Base-by-base conservation (phyloP, 2,329 filamentous ascomycete species). In the Colletotrichum falcatum region DNA sequence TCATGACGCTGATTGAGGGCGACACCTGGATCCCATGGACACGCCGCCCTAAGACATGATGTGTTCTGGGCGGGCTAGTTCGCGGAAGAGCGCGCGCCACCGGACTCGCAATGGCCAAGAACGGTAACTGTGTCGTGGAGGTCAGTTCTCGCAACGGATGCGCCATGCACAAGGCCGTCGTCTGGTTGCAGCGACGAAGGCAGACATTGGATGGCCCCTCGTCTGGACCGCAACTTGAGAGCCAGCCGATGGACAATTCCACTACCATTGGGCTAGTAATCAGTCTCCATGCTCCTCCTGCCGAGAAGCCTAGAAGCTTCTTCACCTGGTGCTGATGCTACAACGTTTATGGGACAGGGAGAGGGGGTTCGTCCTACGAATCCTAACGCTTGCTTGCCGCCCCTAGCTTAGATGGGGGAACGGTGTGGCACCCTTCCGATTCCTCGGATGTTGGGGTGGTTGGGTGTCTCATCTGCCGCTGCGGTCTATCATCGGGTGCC, bases 401-500 rank as follows among this genome's bases (percentile, higher is more conserved):
- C 35, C 30, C 30, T 51, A 51, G n/a, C 59, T 20, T 53, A 28
- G 28, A 51, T n/a, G 18, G 44, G 16, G 42, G 42, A 30, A 46
- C 37, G 14, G 59, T 9, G 46, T 39, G 53, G 33, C 33, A 37
- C n/a, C 20, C 44, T 1, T 30, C 44, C 23, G n/a, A 37, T 9
- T 28, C 33, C 35, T 58, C 37, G 6, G 30, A 33, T n/a, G 26
- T 6, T 49, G 28, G 37, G 28, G 20, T 30, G 35, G n/a, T 39
- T 20, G n/a, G 20, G 58, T 59, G 35, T 56, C 58, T 66, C 53
- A 12, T 58, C 6, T 37, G 37, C 53, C 44, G 44, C 16, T 48
- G 44, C 23, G 20, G 9, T 53, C 53, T 14, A 28, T 59, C 44
- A 54, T 64, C 68, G 55, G 46, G 64, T 68, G 58, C 68, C 68